Evolutionary conservation across 768 basidiomycete species (phyloP).

Genomic region (Collybia sordida): DNA sequence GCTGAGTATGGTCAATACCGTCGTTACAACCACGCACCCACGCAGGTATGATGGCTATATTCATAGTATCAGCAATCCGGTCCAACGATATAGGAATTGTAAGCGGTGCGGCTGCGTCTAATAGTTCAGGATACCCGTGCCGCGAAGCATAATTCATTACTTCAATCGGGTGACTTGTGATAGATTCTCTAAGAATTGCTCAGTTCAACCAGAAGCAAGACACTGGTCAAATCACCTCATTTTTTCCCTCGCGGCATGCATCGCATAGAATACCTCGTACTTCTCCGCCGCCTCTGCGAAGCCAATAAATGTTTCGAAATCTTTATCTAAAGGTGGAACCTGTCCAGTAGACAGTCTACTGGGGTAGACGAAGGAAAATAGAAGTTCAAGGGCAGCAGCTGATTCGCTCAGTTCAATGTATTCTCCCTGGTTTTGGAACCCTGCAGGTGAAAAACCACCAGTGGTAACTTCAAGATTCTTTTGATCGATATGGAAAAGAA

Average conservation of each 20-base stretch:
- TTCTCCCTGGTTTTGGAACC: constrained; percentile 17
- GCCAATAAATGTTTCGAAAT: constrained; percentile 14
- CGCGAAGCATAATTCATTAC: constrained; percentile 12
- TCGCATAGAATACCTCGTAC: constrained; percentile 26
- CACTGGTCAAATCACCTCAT: constrained; percentile 16
- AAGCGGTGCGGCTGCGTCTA: neutral
- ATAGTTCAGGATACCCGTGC: constrained; percentile 8
- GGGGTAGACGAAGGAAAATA: constrained; percentile 27
- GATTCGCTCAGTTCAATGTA: constrained; percentile 21
- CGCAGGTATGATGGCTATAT: neutral
- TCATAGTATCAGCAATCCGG: neutral
- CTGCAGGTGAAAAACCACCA: constrained; percentile 22
- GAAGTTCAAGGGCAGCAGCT: constrained; percentile 20
- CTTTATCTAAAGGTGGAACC: constrained; percentile 18
- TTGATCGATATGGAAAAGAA: constrained; percentile 23
- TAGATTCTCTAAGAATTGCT: neutral
- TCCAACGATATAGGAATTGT: constrained; percentile 2
- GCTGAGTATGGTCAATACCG: neutral
- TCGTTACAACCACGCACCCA: neutral
- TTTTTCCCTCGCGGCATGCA: constrained; percentile 20
- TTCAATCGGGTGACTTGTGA: constrained; percentile 8
- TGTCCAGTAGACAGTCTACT: constrained; percentile 8
- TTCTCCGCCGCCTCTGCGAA: constrained; percentile 32
- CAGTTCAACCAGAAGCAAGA: neutral
- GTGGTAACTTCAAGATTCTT: constrained; percentile 19